A percentile compares a stretch with the other conserved stretches of the same genome.
These are phyloP conservation scores for Dentiscutata heterogama DNA, from an alignment of 371 early-diverging fungal genomes.

Conservation along the genomic window DNA sequence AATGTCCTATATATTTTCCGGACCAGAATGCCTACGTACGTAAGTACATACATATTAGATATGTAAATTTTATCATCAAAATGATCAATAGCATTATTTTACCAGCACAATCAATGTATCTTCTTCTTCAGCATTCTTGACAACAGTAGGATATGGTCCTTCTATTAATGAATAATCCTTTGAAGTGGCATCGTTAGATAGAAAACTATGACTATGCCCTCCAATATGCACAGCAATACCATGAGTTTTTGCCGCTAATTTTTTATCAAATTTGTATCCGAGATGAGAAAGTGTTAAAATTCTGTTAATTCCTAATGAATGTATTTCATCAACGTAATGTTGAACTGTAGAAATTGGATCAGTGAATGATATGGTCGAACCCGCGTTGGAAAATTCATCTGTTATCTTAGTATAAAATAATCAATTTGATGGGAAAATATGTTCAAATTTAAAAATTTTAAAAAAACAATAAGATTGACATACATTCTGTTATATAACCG, in stretches of 20 bases:
- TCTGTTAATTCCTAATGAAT: constrained; percentile 67
- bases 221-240: constrained; percentile 76
- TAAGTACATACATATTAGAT: constrained; percentile 16
- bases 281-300: constrained; percentile 76
- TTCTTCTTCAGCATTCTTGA: constrained; percentile 66
- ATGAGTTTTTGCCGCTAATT: constrained; percentile 63
- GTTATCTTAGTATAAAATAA: constrained; percentile 52
- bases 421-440: too few relatives aligned
- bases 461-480: background rate
- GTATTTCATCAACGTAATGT: constrained; percentile 65
- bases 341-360: constrained; percentile 69
- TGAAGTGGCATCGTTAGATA: constrained; percentile 56
- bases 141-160: constrained; percentile 71
- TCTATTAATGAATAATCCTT: constrained; percentile 45
- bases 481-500: constrained; percentile 70
- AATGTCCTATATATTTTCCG: constrained; percentile 76
- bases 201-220: constrained; percentile 77
- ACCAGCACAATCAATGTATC: constrained; percentile 73
- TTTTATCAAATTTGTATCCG: constrained; percentile 72
- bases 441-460: too few relatives aligned
- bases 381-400: constrained; percentile 66
- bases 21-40: constrained; percentile 49
- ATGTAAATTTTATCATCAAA: background rate
- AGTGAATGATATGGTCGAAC: constrained; percentile 54
- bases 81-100: background rate